Base-by-base conservation (phyloP, 768 basidiomycete species). In the Pleurotus platypus region DNA sequence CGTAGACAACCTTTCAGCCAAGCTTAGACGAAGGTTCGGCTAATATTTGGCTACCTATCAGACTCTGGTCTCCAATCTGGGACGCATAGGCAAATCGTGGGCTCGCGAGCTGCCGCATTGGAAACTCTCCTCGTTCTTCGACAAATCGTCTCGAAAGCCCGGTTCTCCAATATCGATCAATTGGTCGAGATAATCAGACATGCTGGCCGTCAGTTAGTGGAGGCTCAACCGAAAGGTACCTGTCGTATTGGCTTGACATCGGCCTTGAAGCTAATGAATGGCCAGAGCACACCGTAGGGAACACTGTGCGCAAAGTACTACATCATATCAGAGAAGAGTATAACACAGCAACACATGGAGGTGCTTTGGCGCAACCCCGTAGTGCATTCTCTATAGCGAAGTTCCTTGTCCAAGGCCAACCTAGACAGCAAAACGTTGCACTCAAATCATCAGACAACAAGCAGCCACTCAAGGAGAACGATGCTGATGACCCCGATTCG, bases 251-350 rank as follows among this genome's bases (percentile, higher is more conserved):
- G 46, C 46, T 35, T 57, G 37, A 47, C 18, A 35, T 47, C 43
- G 9, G 30, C 30, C 59, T 55, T 46, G 59, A 30, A 46, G 9
- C 64, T 49, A 16, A 58, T 49, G 49, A 6, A 40, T 30, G 13
- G 55, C 27, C 72, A 98, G 97, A 99, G 69, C 88, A 95, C 66
- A 90, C 94, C 46, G 89, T 97, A 37, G 94, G 94, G 20, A 98
- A 98, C 69, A 95, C 95, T 18, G 89, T 95, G 40, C 85, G 94
- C 39, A 93, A 93, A 66, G 86, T 98, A 20, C 76, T 98, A 24
- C 93, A 95, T 67, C 90, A 97, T 66, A 89, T 99, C 57, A 84
- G 94, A 49, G 97, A 99, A 71, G 97, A 99, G 67, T 95, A 94
- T 69, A 80, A 89, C 59, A 90, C 94, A 3, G 92, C 92, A 1